Percentiles rank a stretch among this genome's conserved stretches.
Conservation (phyloP, 192 early-diverging fungal species). For the Thoreauomyces humboldtii region DNA sequence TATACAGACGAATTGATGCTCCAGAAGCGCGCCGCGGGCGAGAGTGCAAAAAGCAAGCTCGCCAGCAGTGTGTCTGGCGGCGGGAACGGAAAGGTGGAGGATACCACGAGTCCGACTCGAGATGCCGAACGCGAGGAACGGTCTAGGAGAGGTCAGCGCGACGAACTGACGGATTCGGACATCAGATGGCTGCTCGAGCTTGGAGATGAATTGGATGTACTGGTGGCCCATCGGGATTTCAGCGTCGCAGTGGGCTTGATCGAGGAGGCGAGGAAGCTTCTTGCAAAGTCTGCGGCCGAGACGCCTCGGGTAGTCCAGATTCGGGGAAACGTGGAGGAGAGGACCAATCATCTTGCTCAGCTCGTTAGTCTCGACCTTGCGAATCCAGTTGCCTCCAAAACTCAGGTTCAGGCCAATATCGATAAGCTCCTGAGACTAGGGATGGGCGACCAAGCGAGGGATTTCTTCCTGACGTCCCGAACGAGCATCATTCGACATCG, state of each 20-base stretch:
- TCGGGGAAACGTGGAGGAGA: slow-evolving; percentile 35
- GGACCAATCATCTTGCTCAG: slow-evolving; percentile 47
- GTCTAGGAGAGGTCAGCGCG: background rate
- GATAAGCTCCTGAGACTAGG: slow-evolving; percentile 75
- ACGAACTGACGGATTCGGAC: slow-evolving; percentile 25
- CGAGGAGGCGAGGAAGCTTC: slow-evolving; percentile 54
- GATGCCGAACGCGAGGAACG: slow-evolving; percentile 10
- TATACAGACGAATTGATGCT: slow-evolving; percentile 57
- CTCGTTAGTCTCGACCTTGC: slow-evolving; percentile 69
- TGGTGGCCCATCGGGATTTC: slow-evolving; percentile 91
- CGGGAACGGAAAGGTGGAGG: background rate
- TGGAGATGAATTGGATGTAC: slow-evolving; percentile 86
- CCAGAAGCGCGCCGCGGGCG: slow-evolving; percentile 32
- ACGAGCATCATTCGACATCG: slow-evolving; percentile 73
- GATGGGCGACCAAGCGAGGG: slow-evolving; percentile 76
- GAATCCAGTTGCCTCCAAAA: slow-evolving; percentile 76
- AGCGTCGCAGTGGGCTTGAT: slow-evolving; percentile 70
- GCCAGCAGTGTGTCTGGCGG: background rate
- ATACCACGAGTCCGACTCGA: background rate
- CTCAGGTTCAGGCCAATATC: slow-evolving; percentile 76
- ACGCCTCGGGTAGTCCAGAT: slow-evolving; percentile 33
- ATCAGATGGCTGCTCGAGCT: slow-evolving; percentile 67
- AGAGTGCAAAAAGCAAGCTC: slow-evolving; percentile 14
- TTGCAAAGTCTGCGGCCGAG: slow-evolving; percentile 23
- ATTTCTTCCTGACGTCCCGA: slow-evolving; percentile 80